Evolutionary conservation across 2,329 filamentous ascomycete genomes (phyloP).

Genomic region (Myotisia sp.): DNA sequence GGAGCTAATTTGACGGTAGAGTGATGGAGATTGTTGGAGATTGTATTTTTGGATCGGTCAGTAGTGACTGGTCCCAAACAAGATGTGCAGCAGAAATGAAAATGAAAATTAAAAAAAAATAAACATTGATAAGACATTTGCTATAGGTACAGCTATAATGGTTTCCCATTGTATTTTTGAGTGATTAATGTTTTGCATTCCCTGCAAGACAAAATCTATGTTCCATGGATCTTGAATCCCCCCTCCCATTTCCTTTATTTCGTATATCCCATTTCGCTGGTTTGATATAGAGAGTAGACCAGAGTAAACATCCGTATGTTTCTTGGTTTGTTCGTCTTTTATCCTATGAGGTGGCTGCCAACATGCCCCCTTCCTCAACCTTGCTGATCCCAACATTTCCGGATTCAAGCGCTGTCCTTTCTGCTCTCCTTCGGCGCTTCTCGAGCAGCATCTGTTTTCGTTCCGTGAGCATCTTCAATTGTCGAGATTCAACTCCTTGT

Average conservation of each 20-base stretch:
- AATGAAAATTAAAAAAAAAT: background rate
- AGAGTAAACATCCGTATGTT: too few species aligned
- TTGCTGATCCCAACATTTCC: constrained; percentile 17
- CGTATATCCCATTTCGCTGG: background rate
- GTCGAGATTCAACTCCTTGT: constrained; percentile 72
- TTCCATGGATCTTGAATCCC: background rate
- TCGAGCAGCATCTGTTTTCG: constrained; percentile 70
- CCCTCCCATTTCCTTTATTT: background rate
- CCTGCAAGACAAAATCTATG: background rate
- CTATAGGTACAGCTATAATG: constrained; percentile 2
- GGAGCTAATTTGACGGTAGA: background rate
- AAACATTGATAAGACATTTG: too few species aligned
- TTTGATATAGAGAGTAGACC: background rate
- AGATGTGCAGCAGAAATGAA: background rate
- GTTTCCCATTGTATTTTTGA: background rate
- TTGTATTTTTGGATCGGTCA: constrained; percentile 1
- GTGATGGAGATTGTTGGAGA: background rate
- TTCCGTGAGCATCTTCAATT: constrained; percentile 61
- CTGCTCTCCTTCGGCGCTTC: constrained; percentile 69
- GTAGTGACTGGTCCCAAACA: too few species aligned
- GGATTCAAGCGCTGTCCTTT: constrained; percentile 38
- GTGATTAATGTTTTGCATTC: background rate
- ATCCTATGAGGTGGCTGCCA: constrained; percentile 25
- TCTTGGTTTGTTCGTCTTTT: background rate
- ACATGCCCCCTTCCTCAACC: constrained; percentile 21